Conservation (phyloP, 345 rosid species). For the Fremontodendron californicum region DNA sequence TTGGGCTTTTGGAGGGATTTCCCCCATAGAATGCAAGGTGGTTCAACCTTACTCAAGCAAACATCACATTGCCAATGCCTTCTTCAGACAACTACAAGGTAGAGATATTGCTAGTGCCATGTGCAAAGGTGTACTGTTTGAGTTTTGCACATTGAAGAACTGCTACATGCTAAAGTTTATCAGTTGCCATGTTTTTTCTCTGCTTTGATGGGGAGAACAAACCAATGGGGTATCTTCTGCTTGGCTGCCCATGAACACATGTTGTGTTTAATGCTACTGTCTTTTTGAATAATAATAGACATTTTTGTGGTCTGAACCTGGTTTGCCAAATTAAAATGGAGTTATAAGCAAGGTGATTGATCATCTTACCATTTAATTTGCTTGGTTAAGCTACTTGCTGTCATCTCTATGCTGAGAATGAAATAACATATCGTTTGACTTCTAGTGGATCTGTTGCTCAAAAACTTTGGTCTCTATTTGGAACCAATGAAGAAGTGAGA, state of each 20-base stretch:
- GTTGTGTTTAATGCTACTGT: neutral
- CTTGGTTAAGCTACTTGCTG: neutral
- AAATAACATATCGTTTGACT: neutral
- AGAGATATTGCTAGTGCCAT: neutral
- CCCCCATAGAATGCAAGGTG: neutral
- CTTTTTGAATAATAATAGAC: neutral
- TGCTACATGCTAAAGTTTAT: neutral
- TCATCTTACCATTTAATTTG: neutral
- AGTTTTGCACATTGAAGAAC: neutral
- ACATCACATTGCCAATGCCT: neutral
- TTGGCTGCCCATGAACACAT: neutral
- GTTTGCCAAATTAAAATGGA: neutral
- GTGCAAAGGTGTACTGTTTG: neutral
- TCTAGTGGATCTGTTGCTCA: neutral
- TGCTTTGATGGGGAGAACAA: neutral
- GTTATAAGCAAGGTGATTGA: neutral
- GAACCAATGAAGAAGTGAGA: neutral
- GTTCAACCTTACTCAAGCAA: neutral
- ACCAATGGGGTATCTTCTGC: neutral
- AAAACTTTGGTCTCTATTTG: neutral
- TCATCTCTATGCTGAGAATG: neutral
- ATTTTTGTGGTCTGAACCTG: neutral
- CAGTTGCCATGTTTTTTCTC: neutral
- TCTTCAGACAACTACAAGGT: neutral
- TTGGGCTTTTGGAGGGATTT: neutral